Percentiles rank a stretch among this genome's conserved stretches.
Conservation (phyloP, 169 alveolate genomes). For the Cryptosporidium tyzzeri region DNA sequence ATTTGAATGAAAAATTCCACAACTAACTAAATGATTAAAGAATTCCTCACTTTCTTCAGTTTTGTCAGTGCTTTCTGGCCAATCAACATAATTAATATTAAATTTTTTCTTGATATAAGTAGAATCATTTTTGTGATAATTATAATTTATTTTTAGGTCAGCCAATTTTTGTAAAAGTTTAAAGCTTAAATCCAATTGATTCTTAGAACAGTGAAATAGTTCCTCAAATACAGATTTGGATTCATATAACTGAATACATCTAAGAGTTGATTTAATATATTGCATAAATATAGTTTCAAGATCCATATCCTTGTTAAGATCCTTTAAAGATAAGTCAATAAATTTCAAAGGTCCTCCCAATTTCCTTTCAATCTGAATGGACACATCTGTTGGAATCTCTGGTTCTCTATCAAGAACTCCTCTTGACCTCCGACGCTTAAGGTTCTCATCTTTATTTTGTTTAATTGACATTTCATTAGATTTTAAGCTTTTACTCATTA, state of each 20-base stretch:
- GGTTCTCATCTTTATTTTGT: neutral
- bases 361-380: constrained; percentile 15
- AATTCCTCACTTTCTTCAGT: constrained; percentile 7
- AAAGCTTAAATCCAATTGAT: constrained; percentile 9
- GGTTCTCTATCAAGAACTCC: constrained; percentile 21
- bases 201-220: constrained; percentile 25
- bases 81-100: neutral
- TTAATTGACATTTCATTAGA: neutral
- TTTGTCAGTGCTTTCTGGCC: neutral
- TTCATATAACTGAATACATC: constrained; percentile 13
- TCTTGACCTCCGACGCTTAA: constrained; percentile 10
- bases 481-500: neutral
- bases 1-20: neutral
- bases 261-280: neutral
- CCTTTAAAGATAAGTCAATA: neutral
- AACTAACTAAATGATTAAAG: neutral
- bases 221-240: constrained; percentile 8
- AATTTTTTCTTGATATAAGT: neutral
- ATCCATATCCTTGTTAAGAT: neutral
- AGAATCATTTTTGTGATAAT: neutral
- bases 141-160: constrained; percentile 1
- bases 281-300: neutral
- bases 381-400: constrained; percentile 17
- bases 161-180: neutral
- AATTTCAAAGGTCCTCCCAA: constrained; percentile 36